These are phyloP conservation scores for Colletotrichum viniferum DNA, from an alignment of 2,329 filamentous ascomycete genomes.

Conservation along the genomic window DNA sequence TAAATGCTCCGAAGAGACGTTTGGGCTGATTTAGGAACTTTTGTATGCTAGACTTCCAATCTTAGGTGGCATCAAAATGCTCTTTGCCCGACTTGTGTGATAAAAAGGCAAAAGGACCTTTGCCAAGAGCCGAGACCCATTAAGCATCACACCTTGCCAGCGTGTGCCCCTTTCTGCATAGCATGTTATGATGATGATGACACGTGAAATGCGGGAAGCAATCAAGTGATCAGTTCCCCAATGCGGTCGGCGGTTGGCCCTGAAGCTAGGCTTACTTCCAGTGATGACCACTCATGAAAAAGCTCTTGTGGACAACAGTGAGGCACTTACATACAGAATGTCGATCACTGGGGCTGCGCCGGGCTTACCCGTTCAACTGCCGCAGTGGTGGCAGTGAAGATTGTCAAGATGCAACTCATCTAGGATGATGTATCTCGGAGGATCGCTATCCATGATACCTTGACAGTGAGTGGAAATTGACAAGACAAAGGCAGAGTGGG, in stretches of 20 bases:
- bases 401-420: not conserved
- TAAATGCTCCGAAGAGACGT: not conserved
- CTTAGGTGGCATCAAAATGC: not conserved
- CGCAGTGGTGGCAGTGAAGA: not conserved
- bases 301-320: not conserved
- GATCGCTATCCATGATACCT: not conserved
- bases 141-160: not conserved
- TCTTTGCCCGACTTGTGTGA: not conserved
- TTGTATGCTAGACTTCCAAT: not conserved
- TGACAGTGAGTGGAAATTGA: not conserved
- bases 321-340: not conserved
- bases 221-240: not conserved
- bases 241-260: not conserved
- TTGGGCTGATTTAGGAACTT: not conserved
- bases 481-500: not conserved
- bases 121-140: not conserved
- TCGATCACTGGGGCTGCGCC: not conserved
- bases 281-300: not conserved
- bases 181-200: not conserved
- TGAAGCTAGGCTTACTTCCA: not conserved
- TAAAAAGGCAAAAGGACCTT: not conserved
- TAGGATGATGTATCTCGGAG: not conserved
- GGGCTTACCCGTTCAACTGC: not conserved
- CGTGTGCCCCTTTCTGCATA: not conserved
- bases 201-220: not conserved